Base-by-base conservation (phyloP, 768 basidiomycete genomes). In the Kwoniella shandongensis region DNA sequence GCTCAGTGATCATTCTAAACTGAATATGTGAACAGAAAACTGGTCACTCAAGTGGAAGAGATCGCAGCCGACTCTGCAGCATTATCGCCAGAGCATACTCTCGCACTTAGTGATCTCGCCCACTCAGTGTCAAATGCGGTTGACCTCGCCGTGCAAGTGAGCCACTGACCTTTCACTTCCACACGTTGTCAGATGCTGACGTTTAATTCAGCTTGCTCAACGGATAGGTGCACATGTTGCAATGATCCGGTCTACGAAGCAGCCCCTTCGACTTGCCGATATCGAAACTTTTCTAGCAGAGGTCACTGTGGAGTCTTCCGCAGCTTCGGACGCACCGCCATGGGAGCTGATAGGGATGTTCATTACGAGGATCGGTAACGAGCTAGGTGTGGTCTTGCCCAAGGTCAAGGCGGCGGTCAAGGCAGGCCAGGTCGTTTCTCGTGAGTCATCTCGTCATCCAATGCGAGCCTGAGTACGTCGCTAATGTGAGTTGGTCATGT, bases 101-200 rank as follows among this genome's bases (percentile, higher is more conserved):
- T 53, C 1, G 64, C 67, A 26, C 61, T 78, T 8, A 59, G 57
- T 7, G 63, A 72, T 45, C 61, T 76, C 4, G 63, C 63, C 7
- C 44, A 50, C 6, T 67, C 74, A 26, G 85, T 90, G 1, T 84
- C 86, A 1, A 88, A 89, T 59, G 82, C 91, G 10, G 86, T 91
- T 62, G 90, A 93, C 77, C 89, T 94, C 72, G 90, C 90, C 72
- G 88, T 96, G 53, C 88, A 88, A 51, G 91, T 90, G 59, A 51
- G 85, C 53, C 50, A 13, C 4, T 73, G 8, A 30, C 35, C 47
- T 23, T 6, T 20, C n/a, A n/a, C n/a, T n/a, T n/a, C n/a, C n/a
- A 30, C 13, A 17, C 25, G 7, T 26, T 49, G 41, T n/a, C n/a
- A n/a, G n/a, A n/a, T n/a, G n/a, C 56, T 61, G 18, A 58, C 22